Percentiles rank a stretch among this genome's conserved stretches.
Conservation (phyloP, 2,329 filamentous ascomycete species). For the Sporothrix mexicana region DNA sequence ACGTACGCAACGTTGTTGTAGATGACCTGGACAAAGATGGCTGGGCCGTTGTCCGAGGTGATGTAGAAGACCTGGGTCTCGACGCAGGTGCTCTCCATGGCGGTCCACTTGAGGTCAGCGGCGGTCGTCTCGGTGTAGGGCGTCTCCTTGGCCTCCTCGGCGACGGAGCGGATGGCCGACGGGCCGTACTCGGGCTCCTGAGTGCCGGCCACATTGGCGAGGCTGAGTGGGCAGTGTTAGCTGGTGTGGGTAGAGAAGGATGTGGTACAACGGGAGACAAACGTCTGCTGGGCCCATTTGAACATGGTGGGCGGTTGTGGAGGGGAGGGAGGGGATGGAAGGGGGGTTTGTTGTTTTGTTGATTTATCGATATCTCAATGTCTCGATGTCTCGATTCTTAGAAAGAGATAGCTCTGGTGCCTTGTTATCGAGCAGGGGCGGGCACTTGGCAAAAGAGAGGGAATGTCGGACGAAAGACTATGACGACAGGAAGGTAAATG, state of each 20-base stretch:
- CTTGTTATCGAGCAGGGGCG: not conserved
- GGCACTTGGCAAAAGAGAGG: not conserved
- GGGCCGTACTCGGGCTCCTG: constrained; percentile 96
- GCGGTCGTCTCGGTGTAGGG: constrained; percentile 81
- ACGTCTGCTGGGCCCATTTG: constrained; percentile 95
- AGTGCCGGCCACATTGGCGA: constrained; percentile 86
- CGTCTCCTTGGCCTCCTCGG: constrained; percentile 75
- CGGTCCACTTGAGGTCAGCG: constrained; percentile 81
- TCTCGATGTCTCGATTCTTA: not conserved
- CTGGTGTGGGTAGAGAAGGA: not conserved
- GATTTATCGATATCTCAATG: not conserved
- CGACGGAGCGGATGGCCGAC: constrained; percentile 82
- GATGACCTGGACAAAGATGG: constrained; percentile 87
- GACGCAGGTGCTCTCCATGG: constrained; percentile 82
- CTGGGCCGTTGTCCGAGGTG: constrained; percentile 74
- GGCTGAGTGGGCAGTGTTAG: constrained; percentile 47
- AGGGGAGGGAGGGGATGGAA: not conserved
- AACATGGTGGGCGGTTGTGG: constrained; percentile 65
- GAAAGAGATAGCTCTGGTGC: too few species aligned
- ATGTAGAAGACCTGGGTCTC: constrained; percentile 97
- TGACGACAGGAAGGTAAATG: not conserved
- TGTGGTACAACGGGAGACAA: constrained; percentile 48
- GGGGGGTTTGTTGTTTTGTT: not conserved
- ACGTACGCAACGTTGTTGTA: constrained; percentile 95
- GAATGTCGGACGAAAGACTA: not conserved